Conservation (phyloP, 805 yeast species). For the Ogataea neopini region DNA sequence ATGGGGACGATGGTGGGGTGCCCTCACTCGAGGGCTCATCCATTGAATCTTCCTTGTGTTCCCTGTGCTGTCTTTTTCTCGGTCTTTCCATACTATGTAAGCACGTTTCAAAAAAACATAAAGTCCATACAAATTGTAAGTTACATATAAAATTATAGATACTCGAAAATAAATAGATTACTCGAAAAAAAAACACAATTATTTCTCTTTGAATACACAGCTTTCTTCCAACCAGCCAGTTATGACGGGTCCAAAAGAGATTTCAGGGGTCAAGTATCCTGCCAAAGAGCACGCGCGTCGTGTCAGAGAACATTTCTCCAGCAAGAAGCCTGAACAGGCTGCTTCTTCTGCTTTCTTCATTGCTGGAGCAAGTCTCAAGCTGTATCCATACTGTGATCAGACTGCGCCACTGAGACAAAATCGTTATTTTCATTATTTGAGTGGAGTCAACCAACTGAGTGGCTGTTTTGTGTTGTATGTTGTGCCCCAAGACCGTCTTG, state of each 20-base stretch:
- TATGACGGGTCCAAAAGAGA: conserved; percentile 26
- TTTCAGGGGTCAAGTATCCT: conserved; percentile 61
- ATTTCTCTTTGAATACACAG: background rate
- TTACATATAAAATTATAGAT: too few relatives aligned
- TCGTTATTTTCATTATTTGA: conserved; percentile 82
- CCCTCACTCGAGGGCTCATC: too few relatives aligned
- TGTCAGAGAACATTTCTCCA: conserved; percentile 40
- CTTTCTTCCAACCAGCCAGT: too few relatives aligned
- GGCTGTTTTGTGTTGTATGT: conserved; percentile 70
- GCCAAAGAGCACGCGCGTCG: conserved; percentile 73
- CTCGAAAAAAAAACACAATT: background rate
- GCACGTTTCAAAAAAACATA: too few relatives aligned
- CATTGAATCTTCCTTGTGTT: background rate
- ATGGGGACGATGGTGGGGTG: background rate
- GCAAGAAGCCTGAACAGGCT: conserved; percentile 20
- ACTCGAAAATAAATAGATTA: background rate
- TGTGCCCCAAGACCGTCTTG: conserved; percentile 52
- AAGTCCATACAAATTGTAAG: too few relatives aligned
- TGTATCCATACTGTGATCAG: conserved; percentile 78
- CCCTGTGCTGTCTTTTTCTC: background rate
- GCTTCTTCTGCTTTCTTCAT: conserved; percentile 45
- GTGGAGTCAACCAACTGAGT: conserved; percentile 76
- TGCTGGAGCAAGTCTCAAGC: conserved; percentile 59
- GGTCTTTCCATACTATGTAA: background rate
- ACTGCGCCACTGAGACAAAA: conserved; percentile 80